Base-by-base conservation (phyloP, 1,284 basidiomycete species). In the Fomitiporia mediterranea region DNA sequence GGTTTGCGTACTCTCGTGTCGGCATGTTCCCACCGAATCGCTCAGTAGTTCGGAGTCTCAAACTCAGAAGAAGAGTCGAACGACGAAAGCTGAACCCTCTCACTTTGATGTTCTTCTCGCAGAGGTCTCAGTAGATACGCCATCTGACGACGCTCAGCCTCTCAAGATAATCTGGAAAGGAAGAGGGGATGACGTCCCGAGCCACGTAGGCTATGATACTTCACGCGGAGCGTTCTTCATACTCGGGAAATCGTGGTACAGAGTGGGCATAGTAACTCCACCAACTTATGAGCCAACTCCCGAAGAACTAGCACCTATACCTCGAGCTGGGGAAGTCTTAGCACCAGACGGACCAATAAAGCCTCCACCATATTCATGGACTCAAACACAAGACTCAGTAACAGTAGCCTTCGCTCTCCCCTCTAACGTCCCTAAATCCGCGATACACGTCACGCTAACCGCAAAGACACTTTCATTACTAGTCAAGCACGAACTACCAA, bases 291-390 rank as follows among this genome's bases (percentile, higher is more conserved):
- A 80, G 49, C 87, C 86, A 5, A 73, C 77, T 5, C 62, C 76
- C 0, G 83, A 86, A 51, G 88, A 90, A 63, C 70, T 86, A 4
- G 82, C 76, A 0, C 81, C 86, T 1, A 82, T 89, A 43, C 86
- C 87, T 19, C 79, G 81, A 52, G 67, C 70, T 8, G 76, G 72
- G 53, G 86, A 89, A 66, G 73, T 72, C 59, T 68, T 83, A 28
- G n/a, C n/a, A n/a, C 79, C 81, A 61, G 63, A 63, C 23, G 32
- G 53, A 2, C 17, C 67, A 66, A 47, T 65, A 5, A 81, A 75
- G 60, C 86, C 83, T 4, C 81, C 81, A 17, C 87, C 91, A 0
- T 97, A 93, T 69, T 89, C 90, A 0, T 98, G 95, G 95, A 91
- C 84, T 0, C 95, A 98, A 67, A 87, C 88, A 2, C 68, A 81